Evolutionary conservation across 257 asterid species (phyloP), one percentile per base, ranked within the genome.

Genomic region (Echites panduratus): DNA sequence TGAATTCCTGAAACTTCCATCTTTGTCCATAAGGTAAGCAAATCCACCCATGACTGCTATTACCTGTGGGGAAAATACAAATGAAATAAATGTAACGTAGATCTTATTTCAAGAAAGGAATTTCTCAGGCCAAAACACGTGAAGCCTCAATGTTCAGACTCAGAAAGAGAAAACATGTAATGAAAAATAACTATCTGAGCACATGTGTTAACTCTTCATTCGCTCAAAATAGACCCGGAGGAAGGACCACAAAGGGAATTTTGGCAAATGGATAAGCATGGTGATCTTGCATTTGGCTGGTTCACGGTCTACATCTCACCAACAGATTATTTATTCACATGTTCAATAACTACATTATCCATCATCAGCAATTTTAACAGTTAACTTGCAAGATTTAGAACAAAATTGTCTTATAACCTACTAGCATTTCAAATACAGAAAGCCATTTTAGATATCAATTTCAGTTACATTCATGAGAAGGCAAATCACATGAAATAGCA

Each of bases 1-100:
- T 63, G 90, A 81, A 49, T 79, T 80, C 80, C 84, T 83, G 75
- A 86, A 77, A 59, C 76, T 76, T 70, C 88, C 90, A 73, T 86
- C 86, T 74, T 79, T 83, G 78, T 86, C 90, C 85, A 86, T 43
- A 64, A 74, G 19, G 70, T 77, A 86, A 16, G 82, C 83, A 29
- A 78, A 64, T 45, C 80, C 86, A 76, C 80, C 85, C 32, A 86
- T 73, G 58, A 72, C 69, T 4, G 88, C 85, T 45, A 86, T 86
- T 53, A 82, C 85, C 90, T 83, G 74, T 7, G 48, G 65, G n/a
- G 71, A 50, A 38, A 72, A 70, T 41, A 44, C 16, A 32, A 70
- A 74, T 58, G 17, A 32, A 69, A 49, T 47, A 7, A 49, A 26
- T 26, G 35, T 16, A 35, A n/a, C 7, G 9, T 2, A 64, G 5